Conservation (phyloP, 2,329 filamentous ascomycete species). For the Ascochyta pisi region DNA sequence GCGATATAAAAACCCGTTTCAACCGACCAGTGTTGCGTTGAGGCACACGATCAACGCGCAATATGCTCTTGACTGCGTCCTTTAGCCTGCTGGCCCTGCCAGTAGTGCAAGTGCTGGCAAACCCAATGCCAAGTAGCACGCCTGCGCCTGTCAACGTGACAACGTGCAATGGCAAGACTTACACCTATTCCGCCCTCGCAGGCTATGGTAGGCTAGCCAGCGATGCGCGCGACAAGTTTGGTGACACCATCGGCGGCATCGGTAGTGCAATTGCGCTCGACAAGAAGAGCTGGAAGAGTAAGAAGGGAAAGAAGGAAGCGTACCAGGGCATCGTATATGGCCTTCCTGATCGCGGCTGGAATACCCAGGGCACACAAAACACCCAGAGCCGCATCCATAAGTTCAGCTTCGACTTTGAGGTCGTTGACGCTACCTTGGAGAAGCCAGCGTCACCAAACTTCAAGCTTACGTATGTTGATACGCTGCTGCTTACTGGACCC, state of each 20-base stretch:
- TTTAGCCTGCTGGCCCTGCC: slow-evolving; percentile 29
- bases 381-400: slow-evolving; percentile 73
- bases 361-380: slow-evolving; percentile 72
- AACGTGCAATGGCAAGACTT: slow-evolving; percentile 66
- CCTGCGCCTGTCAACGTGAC: slow-evolving; percentile 40
- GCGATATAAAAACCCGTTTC: slow-evolving; percentile 18
- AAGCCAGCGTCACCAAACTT: slow-evolving; percentile 67
- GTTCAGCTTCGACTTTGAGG: slow-evolving; percentile 66
- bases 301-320: slow-evolving; percentile 48
- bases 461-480: slow-evolving; percentile 67
- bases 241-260: slow-evolving; percentile 72
- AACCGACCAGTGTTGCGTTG: neutral
- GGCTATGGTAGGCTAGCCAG: slow-evolving; percentile 69
- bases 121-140: slow-evolving; percentile 15
- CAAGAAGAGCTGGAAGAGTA: slow-evolving; percentile 64
- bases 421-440: slow-evolving; percentile 59
- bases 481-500: slow-evolving; percentile 69
- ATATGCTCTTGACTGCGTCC: slow-evolving; percentile 29
- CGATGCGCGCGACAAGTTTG: slow-evolving; percentile 68
- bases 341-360: slow-evolving; percentile 75
- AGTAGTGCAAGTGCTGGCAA: slow-evolving; percentile 24
- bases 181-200: slow-evolving; percentile 70
- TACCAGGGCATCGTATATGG: slow-evolving; percentile 70
- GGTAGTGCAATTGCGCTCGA: slow-evolving; percentile 72
- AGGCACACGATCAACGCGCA: slow-evolving; percentile 15